Conservation (phyloP, 495 filamentous ascomycete species). For the Aspergillus coremiiformis region DNA sequence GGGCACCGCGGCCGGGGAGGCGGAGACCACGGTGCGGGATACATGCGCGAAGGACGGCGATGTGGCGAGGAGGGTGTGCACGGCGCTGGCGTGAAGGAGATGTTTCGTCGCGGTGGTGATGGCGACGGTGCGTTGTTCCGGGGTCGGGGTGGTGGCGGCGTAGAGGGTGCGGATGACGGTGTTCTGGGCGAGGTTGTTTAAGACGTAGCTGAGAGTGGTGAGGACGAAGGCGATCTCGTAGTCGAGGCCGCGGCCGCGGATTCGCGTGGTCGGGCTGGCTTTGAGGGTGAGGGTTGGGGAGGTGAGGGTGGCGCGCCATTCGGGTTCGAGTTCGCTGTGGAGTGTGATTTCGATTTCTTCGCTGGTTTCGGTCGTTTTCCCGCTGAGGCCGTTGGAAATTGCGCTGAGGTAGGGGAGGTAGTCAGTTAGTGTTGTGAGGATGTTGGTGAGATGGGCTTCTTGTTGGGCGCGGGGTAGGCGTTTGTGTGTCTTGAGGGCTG, state of each 20-base stretch:
- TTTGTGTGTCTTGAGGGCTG: constrained; percentile 75
- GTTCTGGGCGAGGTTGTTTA: constrained; percentile 61
- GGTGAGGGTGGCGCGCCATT: constrained; percentile 81
- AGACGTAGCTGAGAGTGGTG: constrained; percentile 64
- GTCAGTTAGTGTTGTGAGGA: constrained; percentile 59
- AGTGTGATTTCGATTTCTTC: constrained; percentile 59
- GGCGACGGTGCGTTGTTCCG: constrained; percentile 58
- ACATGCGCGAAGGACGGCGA: constrained; percentile 19
- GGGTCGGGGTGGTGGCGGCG: constrained; percentile 51
- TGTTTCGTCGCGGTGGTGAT: constrained; percentile 69
- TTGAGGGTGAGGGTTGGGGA: constrained; percentile 38
- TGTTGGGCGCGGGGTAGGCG: constrained; percentile 57
- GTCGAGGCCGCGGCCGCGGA: constrained; percentile 66
- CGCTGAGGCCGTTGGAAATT: constrained; percentile 60
- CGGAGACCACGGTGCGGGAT: neutral
- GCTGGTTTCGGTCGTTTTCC: constrained; percentile 18
- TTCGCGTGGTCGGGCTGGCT: constrained; percentile 49
- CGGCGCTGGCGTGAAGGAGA: constrained; percentile 70
- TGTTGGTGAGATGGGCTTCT: constrained; percentile 57
- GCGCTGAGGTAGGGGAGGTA: constrained; percentile 77
- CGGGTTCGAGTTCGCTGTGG: constrained; percentile 49
- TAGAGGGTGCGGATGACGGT: constrained; percentile 47
- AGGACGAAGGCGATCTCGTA: constrained; percentile 77
- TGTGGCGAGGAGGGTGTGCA: constrained; percentile 57
- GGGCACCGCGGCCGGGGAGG: constrained; percentile 8